Base-by-base conservation (phyloP, 2,329 filamentous ascomycete genomes). In the Teratosphaeria pseudoeucalypti region DNA sequence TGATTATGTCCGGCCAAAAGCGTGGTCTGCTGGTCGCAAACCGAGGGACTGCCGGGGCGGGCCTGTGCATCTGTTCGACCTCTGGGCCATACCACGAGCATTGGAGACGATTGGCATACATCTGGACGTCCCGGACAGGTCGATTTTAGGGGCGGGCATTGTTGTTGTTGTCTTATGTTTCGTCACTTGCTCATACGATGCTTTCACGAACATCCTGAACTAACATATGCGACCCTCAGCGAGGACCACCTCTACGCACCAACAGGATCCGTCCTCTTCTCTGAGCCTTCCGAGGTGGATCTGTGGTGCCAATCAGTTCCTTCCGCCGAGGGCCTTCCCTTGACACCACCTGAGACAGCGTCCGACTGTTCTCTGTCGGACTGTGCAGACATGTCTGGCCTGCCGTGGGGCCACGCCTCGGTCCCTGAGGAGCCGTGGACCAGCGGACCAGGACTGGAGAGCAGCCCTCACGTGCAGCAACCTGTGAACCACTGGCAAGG, bases 331-430 rank as follows among this genome's bases (percentile, higher is more conserved):
- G 62, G 39, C 19, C 62, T 66, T n/a, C 67, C 68, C 34, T 61
- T 67, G 32, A 69, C 68, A 39, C 68, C 69, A 53, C 67, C 70
- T 65, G 69, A 70, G 34, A 67, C 67, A 54, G 65, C 60, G 57
- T 70, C 67, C 59, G 68, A 70, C 53, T 70, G 65, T 59, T 57
- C 65, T 57, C 53, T 58, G 1, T 70, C 67, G 34, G 70, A 71
- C 43, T 66, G 61, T 57, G 58, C 62, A 55, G 69, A 71, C 49
- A 70, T 70, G 67, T 64, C 60, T 56, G 58, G 55, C 57, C 56
- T 62, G 57, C 53, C 59, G 52, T 71, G 68, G 69, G 67, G 39
- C 58, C 65, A 66, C 54, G 57, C 62, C 58, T 64, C 67, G 19
- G 34, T 66, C 58, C 64, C 69, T 59, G 67, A 67, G 59, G 67